These are phyloP conservation scores for Hypsizygus ulmarius DNA, from an alignment of 1,284 basidiomycete genomes.

Conservation along the genomic window DNA sequence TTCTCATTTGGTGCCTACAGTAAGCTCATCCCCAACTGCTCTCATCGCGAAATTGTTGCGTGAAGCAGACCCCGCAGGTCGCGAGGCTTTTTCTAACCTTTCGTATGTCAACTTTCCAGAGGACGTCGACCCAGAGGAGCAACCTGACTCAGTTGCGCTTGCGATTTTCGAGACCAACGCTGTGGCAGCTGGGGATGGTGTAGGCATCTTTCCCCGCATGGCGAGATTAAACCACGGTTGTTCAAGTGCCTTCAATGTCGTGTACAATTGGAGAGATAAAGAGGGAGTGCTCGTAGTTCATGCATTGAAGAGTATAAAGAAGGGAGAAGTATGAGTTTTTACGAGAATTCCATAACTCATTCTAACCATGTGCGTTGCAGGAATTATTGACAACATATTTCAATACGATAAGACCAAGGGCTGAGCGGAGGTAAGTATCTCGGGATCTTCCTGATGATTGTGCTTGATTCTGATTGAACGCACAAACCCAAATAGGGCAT, in stretches of 20 bases:
- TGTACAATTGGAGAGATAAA: slow-evolving; percentile 54
- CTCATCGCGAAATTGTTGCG: slow-evolving; percentile 39
- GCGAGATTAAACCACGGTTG: slow-evolving; percentile 66
- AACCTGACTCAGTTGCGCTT: slow-evolving; percentile 45
- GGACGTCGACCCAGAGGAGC: slow-evolving; percentile 34
- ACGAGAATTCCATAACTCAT: not conserved
- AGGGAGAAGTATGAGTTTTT: slow-evolving; percentile 41
- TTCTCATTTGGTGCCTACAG: slow-evolving; percentile 24
- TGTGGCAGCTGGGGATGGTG: slow-evolving; percentile 46
- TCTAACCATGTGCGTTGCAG: slow-evolving; percentile 27
- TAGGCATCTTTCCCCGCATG: slow-evolving; percentile 60
- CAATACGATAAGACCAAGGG: slow-evolving; percentile 49
- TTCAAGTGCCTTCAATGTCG: slow-evolving; percentile 58
- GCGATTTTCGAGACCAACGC: slow-evolving; percentile 68
- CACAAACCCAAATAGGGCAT: slow-evolving; percentile 34
- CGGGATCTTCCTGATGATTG: not conserved
- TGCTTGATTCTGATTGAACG: not conserved
- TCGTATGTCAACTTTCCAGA: slow-evolving; percentile 52
- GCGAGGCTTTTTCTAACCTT: slow-evolving; percentile 46
- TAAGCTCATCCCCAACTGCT: slow-evolving; percentile 41
- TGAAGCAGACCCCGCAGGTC: slow-evolving; percentile 30
- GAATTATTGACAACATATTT: slow-evolving; percentile 61
- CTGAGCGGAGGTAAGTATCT: slow-evolving; percentile 44
- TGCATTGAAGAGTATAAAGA: slow-evolving; percentile 49
- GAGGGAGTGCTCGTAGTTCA: slow-evolving; percentile 50